Base-by-base conservation (phyloP, 495 filamentous ascomycete species). In the Acidiella bohemica region DNA sequence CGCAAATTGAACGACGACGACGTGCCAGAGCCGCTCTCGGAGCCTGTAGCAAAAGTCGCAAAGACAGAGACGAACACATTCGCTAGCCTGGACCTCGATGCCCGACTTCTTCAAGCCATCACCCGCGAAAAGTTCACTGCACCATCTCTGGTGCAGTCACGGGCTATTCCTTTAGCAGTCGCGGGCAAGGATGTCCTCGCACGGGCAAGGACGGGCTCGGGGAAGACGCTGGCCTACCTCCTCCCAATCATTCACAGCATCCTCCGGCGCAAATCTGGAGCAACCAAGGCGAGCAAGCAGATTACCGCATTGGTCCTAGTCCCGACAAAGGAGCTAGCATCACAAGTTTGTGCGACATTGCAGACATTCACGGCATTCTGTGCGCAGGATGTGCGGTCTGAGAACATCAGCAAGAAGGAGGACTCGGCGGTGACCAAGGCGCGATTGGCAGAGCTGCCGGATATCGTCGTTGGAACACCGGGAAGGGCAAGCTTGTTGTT, bases 221-320 rank as follows among this genome's bases (percentile, higher is more conserved):
- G 90, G 32, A 97, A 97, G 64, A 97, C 90, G 4, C 81, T 83
- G n/a, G 90, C 90, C 36, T 97, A 97, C 60, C 67, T 94, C n/a
- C 70, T 96, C 19, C 90, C 90, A 1, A 70, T 94, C 27, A 61
- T 96, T 27, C 79, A 93, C 47, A 66, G 68, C 17, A 82, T 93
- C 37, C 67, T 97, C 9, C 76, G 75, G 51, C 71, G 70, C 37
- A 93, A 93, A 64, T 16, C 34, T 19, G 22, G 23, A 6, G 28
- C 29, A 6, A 11, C 7, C 32, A 49, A 34, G 25, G 20, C 12
- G 18, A 21, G 41, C 20, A 60, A 49, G 34, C 22, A 44, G 17
- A 75, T 65, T 1, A 65, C 80, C 10, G 81, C 75, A 29, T 75
- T 97, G 7, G 79, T 97, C 47, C 78, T 97, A 12, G 88, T 95